Percentiles rank a stretch among this genome's conserved stretches.
Conservation (phyloP, 768 basidiomycete species). For the Zangia roseola region DNA sequence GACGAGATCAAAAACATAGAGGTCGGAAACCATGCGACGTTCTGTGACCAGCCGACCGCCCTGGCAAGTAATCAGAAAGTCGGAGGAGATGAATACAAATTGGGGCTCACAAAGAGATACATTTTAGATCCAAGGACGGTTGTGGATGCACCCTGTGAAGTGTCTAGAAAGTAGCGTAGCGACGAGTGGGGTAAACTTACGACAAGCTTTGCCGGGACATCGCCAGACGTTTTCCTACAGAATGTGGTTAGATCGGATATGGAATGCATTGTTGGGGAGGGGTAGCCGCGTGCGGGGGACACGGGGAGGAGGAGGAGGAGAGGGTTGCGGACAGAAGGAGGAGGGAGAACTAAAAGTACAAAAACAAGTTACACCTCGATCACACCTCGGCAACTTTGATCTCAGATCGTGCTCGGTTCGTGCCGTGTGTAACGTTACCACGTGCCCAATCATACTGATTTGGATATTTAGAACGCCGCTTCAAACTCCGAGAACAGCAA, state of each 20-base stretch:
- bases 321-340: slow-evolving; percentile 14
- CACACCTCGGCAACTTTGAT: slow-evolving; percentile 15
- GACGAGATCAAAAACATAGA: slow-evolving; percentile 86
- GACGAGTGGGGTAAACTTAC: slow-evolving; percentile 44
- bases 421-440: slow-evolving; percentile 21
- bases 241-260: slow-evolving; percentile 89
- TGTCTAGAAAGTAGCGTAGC: not conserved
- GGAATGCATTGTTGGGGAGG: slow-evolving; percentile 53
- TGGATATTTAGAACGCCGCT: slow-evolving; percentile 13
- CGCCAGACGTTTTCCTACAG: slow-evolving; percentile 77
- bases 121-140: slow-evolving; percentile 85
- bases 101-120: slow-evolving; percentile 77
- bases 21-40: slow-evolving; percentile 84
- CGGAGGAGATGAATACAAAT: not conserved
- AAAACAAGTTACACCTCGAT: slow-evolving; percentile 13
- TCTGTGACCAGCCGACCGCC: slow-evolving; percentile 87
- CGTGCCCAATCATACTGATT: slow-evolving; percentile 14
- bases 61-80: slow-evolving; percentile 34
- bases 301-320: slow-evolving; percentile 2
- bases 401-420: slow-evolving; percentile 30
- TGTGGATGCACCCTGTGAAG: slow-evolving; percentile 79
- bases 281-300: not conserved
- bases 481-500: slow-evolving; percentile 12
- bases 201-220: slow-evolving; percentile 86
- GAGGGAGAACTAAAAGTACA: slow-evolving; percentile 19